Evolutionary conservation across 2,329 filamentous ascomycete genomes (phyloP).

Genomic region (Botryotinia globosa): DNA sequence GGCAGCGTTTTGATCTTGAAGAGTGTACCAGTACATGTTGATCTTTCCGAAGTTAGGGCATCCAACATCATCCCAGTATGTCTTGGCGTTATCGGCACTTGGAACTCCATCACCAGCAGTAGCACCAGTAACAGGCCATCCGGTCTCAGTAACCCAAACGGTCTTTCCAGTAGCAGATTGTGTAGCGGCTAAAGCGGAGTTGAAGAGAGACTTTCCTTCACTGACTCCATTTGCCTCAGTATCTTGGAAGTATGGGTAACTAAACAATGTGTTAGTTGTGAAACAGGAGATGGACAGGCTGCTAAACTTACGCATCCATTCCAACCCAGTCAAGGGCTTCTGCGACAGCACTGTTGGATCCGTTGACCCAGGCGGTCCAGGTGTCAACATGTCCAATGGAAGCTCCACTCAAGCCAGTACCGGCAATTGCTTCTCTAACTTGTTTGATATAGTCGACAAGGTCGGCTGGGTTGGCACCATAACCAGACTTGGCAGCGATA

Average conservation of each 20-base stretch:
- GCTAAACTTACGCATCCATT: conserved; percentile 58
- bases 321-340: conserved; percentile 74
- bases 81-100: conserved; percentile 65
- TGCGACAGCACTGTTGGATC: conserved; percentile 67
- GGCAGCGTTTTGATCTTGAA: conserved; percentile 61
- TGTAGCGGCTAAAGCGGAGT: conserved; percentile 61
- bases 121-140: conserved; percentile 74
- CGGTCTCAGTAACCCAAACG: conserved; percentile 86
- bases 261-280: neutral
- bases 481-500: conserved; percentile 57
- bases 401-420: conserved; percentile 55
- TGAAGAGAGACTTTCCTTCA: conserved; percentile 64
- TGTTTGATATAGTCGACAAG: conserved; percentile 69
- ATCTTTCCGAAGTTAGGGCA: conserved; percentile 65
- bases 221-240: conserved; percentile 64
- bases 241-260: conserved; percentile 77
- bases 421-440: conserved; percentile 60
- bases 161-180: conserved; percentile 60
- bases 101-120: conserved; percentile 61
- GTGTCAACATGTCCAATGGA: conserved; percentile 85
- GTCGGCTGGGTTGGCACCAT: conserved; percentile 59
- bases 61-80: conserved; percentile 77
- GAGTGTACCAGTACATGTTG: conserved; percentile 75
- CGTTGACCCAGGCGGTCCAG: conserved; percentile 77
- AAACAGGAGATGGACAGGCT: too few relatives aligned